Evolutionary conservation across 1,284 basidiomycete genomes (phyloP).

Genomic region (Athelia psychrophila): DNA sequence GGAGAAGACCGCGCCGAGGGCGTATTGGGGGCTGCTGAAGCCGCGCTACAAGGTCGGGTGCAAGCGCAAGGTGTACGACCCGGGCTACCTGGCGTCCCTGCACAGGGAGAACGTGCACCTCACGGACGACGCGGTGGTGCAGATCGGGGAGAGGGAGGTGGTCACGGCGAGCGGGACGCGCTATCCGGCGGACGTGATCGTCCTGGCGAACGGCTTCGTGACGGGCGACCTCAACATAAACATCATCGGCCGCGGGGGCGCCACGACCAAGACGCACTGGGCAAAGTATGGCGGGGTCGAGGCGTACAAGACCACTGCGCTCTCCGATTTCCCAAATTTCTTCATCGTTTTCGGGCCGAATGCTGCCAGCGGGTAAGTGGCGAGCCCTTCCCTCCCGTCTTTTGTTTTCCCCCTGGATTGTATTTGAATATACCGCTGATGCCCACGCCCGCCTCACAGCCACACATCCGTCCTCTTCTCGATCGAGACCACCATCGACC

Average conservation of each 20-base stretch:
- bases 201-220: background rate
- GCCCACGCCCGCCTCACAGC: no score
- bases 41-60: background rate
- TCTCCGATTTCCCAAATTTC: background rate
- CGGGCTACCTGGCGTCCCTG: background rate
- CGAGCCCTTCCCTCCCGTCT: no score
- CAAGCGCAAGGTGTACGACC: background rate
- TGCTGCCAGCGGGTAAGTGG: background rate
- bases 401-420: no score
- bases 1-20: background rate
- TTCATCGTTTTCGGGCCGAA: background rate
- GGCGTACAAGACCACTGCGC: background rate
- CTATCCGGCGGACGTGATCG: background rate
- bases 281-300: background rate
- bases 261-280: background rate
- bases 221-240: background rate
- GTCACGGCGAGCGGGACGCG: background rate
- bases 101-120: background rate
- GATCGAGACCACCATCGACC: background rate
- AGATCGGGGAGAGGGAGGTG: background rate
- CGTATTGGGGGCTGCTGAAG: background rate
- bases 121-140: background rate
- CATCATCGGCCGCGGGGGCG: background rate
- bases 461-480: background rate
- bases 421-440: no score